Base-by-base conservation (phyloP, 108 stramenopile genomes). In the Cyclotella baltica region DNA sequence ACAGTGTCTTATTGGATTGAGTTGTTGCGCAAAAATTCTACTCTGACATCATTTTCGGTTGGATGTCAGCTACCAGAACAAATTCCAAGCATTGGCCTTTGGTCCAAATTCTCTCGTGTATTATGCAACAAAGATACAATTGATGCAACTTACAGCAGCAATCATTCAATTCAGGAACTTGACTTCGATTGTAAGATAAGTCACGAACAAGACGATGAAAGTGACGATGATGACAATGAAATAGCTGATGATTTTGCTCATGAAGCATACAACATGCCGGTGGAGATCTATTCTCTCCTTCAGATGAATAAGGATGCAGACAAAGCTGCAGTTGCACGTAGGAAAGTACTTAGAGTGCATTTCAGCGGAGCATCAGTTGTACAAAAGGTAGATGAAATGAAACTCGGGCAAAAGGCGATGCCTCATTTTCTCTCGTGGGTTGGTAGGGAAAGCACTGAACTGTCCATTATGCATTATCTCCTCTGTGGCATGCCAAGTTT, bases 281-380 rank as follows among this genome's bases (percentile, higher is more conserved):
- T 43, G 6, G 40, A 43, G 40, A 6, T 6, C 13, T 43, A 43
- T 5, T 55, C 23, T 55, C 53, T 55, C 19, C 23, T 55, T 6
- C 19, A 55, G 4, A 4, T 55, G 15, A 55, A 55, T 25, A 9
- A n/a, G 5, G 19, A n/a, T n/a, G 15, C 19, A 23, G 53, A 55
- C 53, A 55, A 55, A 55, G 19, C 22, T 55, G 53, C 19, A 9
- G 19, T 55, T n/a, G 53, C 53, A 5, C 53, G 53, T 55, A n/a
- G 53, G 23, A 55, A 55, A 55, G 53, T 55, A 6, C 8, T 55
- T 55, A n/a, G 19, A 19, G 53, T 55, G 19, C 53, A 55, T 55
- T 55, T 55, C 19, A 55, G 23, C 23, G 53, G 53, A 23, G 19
- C 22, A 23, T 23, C 23, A 23, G 6, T 4, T 25, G 23, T n/a